Conservation (phyloP, 108 stramenopile genomes). For the Pseudonitzschia multistriata region DNA sequence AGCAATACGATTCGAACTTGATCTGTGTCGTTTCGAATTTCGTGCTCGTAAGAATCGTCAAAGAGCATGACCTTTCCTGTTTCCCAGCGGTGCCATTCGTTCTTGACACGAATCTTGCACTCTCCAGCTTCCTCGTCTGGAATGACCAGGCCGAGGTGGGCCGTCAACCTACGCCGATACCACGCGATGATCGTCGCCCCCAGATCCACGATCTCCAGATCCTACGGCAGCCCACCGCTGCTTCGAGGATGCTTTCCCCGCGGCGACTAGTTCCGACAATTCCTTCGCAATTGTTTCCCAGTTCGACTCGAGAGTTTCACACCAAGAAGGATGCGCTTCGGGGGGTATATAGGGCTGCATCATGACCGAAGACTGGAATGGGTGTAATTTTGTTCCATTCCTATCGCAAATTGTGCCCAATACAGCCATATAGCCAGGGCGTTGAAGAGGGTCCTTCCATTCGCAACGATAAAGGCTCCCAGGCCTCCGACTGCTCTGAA, state of each 20-base stretch:
- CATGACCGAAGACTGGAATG: not conserved
- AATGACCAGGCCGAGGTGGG: conserved; percentile 72
- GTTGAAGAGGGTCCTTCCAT: conserved; percentile 57
- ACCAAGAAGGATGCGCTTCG: conserved; percentile 58
- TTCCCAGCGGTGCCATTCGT: conserved; percentile 62
- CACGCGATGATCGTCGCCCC: conserved; percentile 63
- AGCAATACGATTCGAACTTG: conserved; percentile 63
- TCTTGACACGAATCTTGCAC: conserved; percentile 65
- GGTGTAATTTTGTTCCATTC: not conserved
- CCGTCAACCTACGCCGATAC: conserved; percentile 68
- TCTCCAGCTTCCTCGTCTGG: conserved; percentile 24
- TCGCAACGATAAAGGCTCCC: conserved; percentile 26
- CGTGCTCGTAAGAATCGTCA: conserved; percentile 87
- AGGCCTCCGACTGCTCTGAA: conserved; percentile 16
- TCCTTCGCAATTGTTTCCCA: conserved; percentile 48
- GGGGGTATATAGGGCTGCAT: conserved; percentile 20
- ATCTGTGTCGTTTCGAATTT: conserved; percentile 64
- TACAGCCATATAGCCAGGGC: conserved; percentile 59
- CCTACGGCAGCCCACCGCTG: conserved; percentile 53
- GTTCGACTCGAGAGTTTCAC: conserved; percentile 45
- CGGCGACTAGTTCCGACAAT: conserved; percentile 14
- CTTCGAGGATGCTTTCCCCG: not conserved
- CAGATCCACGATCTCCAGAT: conserved; percentile 56
- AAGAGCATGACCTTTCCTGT: conserved; percentile 71
- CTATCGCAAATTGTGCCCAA: not conserved